Evolutionary conservation across 306 rosid species (phyloP), one percentile per base, ranked within the genome.

Genomic region (Vigna hirtella): DNA sequence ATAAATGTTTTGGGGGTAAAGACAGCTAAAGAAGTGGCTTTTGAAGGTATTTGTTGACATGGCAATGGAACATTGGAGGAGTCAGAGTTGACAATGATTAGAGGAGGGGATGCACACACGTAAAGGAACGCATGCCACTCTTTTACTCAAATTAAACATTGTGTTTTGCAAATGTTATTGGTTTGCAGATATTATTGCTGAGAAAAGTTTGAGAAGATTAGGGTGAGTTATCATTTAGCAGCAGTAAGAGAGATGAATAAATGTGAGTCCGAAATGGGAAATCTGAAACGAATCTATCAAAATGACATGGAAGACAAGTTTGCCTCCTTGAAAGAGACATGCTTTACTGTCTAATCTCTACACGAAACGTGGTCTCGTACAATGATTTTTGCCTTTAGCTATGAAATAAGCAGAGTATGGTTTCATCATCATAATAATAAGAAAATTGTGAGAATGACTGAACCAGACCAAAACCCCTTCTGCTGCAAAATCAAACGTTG

Each of bases 321-420:
- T 88, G 91, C 83, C 84, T 81, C 90, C 90, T 78, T 47, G 64
- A 47, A 65, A 78, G 84, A 86, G 88, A 81, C 90, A 86, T 32
- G 65, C 83, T 79, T 78, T 74, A 65, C 55, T 69, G 70, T 83
- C 72, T 63, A 43, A 42, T 22, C 85, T 51, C 67, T 65, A 52
- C 59, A 34, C 34, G 66, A 22, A 53, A 42, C 49, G 47, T 43
- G 40, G 48, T 77, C 62, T 56, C 34, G 12, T 16, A 43, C 57
- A 79, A 70, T 6, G 22, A 43, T 43, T 76, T 77, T 77, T 12
- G 15, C 6, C 24, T 3, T 64, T 56, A 43, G 56, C 62, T 12
- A 70, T 32, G 53, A 52, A 64, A 70, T 14, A 70, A 58, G 11
- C 72, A 49, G 15, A 15, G 10, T 28, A 28, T 9, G 43, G 50